Percentiles rank a stretch among this genome's conserved stretches.
phyloP scores from a whole-genome alignment of 2,329 filamentous ascomycete species.

The Alternaria consortialis region DNA sequence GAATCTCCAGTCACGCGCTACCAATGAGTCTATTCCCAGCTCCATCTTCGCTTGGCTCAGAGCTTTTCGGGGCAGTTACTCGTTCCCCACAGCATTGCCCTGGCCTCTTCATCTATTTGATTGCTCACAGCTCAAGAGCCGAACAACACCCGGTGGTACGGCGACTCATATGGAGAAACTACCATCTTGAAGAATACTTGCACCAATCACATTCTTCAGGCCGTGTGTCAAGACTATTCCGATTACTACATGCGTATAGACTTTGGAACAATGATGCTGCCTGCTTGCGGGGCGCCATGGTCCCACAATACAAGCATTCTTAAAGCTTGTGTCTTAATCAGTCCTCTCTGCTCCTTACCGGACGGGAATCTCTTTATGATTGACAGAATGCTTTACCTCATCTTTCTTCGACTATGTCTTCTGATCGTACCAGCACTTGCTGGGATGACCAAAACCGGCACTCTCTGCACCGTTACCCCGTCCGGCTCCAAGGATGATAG shows the following conservation, averaged over 20 bases:
- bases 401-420: constrained; percentile 16
- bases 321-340: constrained; percentile 19
- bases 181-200: background rate
- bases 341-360: background rate
- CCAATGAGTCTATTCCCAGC: background rate
- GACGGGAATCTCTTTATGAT: constrained; percentile 1
- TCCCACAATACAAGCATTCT: constrained; percentile 22
- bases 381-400: constrained; percentile 20
- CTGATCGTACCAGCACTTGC: constrained; percentile 18
- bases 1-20: background rate
- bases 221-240: background rate
- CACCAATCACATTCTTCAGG: constrained; percentile 9
- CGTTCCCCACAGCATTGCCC: constrained; percentile 1
- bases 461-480: constrained; percentile 35
- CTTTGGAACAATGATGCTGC: background rate
- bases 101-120: constrained; percentile 4
- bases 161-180: background rate
- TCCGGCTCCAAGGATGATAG: constrained; percentile 34
- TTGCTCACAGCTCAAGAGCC: constrained; percentile 12
- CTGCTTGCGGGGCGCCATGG: constrained; percentile 2
- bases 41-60: background rate
- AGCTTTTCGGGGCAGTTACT: background rate
- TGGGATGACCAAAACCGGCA: constrained; percentile 36
- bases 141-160: constrained; percentile 1
- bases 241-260: background rate